Evolutionary conservation across 164 flowering plant species (phyloP).

Genomic region (Cinnamomum chago): DNA sequence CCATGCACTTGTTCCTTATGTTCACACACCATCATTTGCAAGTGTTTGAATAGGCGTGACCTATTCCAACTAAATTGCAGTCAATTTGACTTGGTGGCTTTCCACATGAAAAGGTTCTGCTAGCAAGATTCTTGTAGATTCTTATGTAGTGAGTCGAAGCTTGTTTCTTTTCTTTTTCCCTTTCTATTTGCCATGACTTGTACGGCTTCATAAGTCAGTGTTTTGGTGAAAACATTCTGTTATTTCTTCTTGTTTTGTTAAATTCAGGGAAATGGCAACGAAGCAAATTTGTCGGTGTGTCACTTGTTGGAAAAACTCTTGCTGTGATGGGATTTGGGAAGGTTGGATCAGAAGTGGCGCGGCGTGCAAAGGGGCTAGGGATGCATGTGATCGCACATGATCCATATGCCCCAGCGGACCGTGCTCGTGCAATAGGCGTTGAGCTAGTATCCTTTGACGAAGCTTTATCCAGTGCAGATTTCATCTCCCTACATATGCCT

Average conservation of each 20-base stretch:
- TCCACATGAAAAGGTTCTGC: too few species aligned
- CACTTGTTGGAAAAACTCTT: conserved; percentile 70
- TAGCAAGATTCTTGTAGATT: too few species aligned
- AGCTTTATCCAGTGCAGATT: conserved; percentile 66
- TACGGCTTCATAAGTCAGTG: not conserved
- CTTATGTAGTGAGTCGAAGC: too few species aligned
- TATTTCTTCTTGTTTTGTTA: not conserved
- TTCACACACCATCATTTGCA: too few species aligned
- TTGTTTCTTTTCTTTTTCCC: too few species aligned
- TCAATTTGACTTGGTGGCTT: too few species aligned
- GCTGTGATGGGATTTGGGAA: conserved; percentile 85
- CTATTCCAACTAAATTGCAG: too few species aligned
- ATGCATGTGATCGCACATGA: conserved; percentile 80
- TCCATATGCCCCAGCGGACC: conserved; percentile 81
- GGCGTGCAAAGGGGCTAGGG: conserved; percentile 84
- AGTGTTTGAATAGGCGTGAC: too few species aligned
- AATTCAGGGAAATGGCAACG: conserved; percentile 67
- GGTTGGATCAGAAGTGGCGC: conserved; percentile 81
- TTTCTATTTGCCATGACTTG: too few species aligned
- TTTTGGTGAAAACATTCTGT: not conserved
- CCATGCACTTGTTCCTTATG: too few species aligned
- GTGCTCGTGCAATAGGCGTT: conserved; percentile 76
- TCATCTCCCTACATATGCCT: conserved; percentile 82
- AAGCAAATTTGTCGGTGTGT: conserved; percentile 77
- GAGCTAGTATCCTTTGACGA: conserved; percentile 68